Base-by-base conservation (phyloP, 1,284 basidiomycete genomes). In the Tilletiopsis washingtonensis region DNA sequence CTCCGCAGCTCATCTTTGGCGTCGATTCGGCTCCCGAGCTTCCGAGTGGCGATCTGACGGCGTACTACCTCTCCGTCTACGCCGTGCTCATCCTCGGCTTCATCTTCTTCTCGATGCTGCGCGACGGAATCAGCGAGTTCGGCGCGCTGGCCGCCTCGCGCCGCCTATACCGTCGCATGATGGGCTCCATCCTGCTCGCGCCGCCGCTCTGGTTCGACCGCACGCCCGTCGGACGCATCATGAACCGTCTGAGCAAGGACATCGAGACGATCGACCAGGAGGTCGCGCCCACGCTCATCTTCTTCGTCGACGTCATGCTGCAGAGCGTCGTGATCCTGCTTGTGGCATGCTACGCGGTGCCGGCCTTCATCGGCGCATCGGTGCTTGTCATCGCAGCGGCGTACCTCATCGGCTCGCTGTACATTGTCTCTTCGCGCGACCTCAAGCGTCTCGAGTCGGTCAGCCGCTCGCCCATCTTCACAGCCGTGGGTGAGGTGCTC, bases 161-260 rank as follows among this genome's bases (percentile, higher is more conserved):
- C 21, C 45, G 42, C 12, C 56, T 73, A 48, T 71, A 73, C 45
- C 50, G 57, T 24, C 52, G 76, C 36, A 79, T 98, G 43, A 78
- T 97, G 37, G 84, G 90, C 69, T 76, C 84, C 0, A 84, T 97
- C 9, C 77, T 98, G 1, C 91, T 91, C 62, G 90, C 91, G 1
- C 83, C 45, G 45, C 69, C 67, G 26, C 60, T 61, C n/a, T 71
- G 65, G 53, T 71, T 68, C 34, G 69, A 71, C 49, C 57, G 61
- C 36, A 70, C 69, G 25, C 69, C 69, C 11, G 60, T 71, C 21
- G 70, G 71, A 3, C 57, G 71, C 11, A 67, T 74, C 44, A 70
- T 71, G 56, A 73, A 73, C 53, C 61, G 71, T 24, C 56, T 72
- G 9, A 66, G 64, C 19, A 69, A 69, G 53, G 72, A 74, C 27